phyloP scores from a whole-genome alignment of 1,139 yeast species.

The Protomyces inundatus region DNA sequence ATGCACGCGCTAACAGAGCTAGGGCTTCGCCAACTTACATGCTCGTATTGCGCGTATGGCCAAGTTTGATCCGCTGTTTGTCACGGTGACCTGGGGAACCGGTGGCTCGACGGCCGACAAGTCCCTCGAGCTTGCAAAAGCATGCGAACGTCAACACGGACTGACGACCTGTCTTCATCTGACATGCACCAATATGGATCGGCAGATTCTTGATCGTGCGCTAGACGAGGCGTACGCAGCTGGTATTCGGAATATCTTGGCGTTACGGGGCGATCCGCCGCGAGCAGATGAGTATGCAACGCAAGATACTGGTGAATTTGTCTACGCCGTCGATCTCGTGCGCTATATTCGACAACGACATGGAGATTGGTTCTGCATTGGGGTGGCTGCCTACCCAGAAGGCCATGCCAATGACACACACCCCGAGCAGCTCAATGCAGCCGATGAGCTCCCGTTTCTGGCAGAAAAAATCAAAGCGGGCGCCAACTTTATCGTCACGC shows the following conservation, averaged over 20 bases:
- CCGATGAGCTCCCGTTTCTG: conserved; percentile 64
- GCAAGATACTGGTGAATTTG: conserved; percentile 50
- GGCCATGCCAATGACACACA: conserved; percentile 86
- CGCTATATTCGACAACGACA: conserved; percentile 61
- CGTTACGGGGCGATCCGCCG: conserved; percentile 96
- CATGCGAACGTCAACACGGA: conserved; percentile 69
- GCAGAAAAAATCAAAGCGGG: conserved; percentile 87
- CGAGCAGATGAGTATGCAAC: conserved; percentile 62
- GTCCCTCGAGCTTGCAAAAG: conserved; percentile 73
- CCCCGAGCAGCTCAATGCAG: conserved; percentile 57
- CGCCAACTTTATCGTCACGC: conserved; percentile 89
- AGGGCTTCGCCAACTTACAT: conserved; percentile 73
- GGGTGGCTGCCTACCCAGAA: conserved; percentile 94
- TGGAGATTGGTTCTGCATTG: conserved; percentile 75
- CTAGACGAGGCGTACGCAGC: conserved; percentile 61
- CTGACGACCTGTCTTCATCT: conserved; percentile 87
- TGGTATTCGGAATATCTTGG: conserved; percentile 82
- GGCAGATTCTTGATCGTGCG: conserved; percentile 70
- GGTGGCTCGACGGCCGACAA: conserved; percentile 91
- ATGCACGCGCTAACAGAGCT: background rate
- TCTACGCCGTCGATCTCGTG: conserved; percentile 77
- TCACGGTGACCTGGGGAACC: conserved; percentile 98
- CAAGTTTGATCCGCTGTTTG: conserved; percentile 77
- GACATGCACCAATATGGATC: conserved; percentile 91
- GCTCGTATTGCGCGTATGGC: conserved; percentile 87